A percentile compares a stretch with the other conserved stretches of the same genome.
Evolutionary conservation across 345 rosid genomes (phyloP).

Genomic region (Clarkia xantiana): DNA sequence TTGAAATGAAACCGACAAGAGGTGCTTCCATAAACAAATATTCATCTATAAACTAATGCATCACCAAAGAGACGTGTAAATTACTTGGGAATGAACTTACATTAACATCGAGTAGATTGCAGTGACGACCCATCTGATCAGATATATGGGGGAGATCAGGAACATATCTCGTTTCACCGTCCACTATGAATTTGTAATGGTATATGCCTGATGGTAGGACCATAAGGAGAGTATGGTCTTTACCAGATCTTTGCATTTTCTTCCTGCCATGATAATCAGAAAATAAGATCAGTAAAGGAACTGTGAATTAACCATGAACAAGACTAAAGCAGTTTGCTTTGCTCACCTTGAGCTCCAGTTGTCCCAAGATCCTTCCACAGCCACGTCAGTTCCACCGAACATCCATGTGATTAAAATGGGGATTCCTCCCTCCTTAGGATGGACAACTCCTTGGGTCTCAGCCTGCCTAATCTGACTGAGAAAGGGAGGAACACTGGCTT

Average conservation of each 20-base stretch:
- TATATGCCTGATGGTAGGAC: slow-evolving; percentile 71
- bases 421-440: slow-evolving; percentile 42
- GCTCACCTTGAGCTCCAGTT: slow-evolving; percentile 63
- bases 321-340: neutral
- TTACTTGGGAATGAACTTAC: slow-evolving; percentile 31
- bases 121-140: slow-evolving; percentile 49
- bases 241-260: slow-evolving; percentile 60
- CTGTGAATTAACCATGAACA: neutral
- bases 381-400: slow-evolving; percentile 75
- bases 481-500: slow-evolving; percentile 18
- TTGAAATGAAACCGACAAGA: neutral
- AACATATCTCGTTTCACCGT: slow-evolving; percentile 65
- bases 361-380: slow-evolving; percentile 94
- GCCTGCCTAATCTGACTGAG: slow-evolving; percentile 31
- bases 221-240: slow-evolving; percentile 64
- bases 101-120: slow-evolving; percentile 72
- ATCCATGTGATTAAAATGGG: slow-evolving; percentile 76
- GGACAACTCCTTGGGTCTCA: slow-evolving; percentile 28
- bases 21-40: neutral
- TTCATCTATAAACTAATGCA: neutral
- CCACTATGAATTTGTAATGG: slow-evolving; percentile 81
- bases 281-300: slow-evolving; percentile 6
- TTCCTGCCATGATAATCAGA: slow-evolving; percentile 42
- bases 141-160: slow-evolving; percentile 72
- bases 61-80: neutral